phyloP scores from a whole-genome alignment of 257 asterid species.

The Fraxinus pennsylvanica region DNA sequence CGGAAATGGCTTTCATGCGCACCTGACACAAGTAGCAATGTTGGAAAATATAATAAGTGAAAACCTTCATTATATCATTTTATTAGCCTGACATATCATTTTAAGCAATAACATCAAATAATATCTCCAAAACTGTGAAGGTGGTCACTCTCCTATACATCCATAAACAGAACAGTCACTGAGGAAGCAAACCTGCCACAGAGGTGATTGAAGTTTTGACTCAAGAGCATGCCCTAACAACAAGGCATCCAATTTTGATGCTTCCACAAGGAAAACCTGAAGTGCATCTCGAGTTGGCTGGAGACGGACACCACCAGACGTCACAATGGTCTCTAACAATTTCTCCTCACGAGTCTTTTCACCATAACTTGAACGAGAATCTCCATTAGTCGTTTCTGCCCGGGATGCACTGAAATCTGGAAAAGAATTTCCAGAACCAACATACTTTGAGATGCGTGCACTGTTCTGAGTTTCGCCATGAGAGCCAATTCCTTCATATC shows the following conservation, averaged over 20 bases:
- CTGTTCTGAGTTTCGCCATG: slow-evolving; percentile 44
- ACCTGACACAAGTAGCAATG: slow-evolving; percentile 53
- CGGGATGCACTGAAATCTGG: slow-evolving; percentile 58
- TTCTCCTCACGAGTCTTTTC: slow-evolving; percentile 83
- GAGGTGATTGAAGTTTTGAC: slow-evolving; percentile 71
- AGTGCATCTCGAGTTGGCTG: slow-evolving; percentile 96
- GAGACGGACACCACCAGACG: slow-evolving; percentile 91
- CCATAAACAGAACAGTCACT: slow-evolving; percentile 20
- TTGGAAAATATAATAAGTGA: slow-evolving; percentile 15
- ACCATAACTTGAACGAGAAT: slow-evolving; percentile 42
- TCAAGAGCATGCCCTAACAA: slow-evolving; percentile 73
- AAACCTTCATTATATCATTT: not conserved
- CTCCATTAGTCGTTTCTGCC: slow-evolving; percentile 51
- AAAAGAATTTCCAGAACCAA: slow-evolving; percentile 71
- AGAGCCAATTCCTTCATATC: slow-evolving; percentile 56
- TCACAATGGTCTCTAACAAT: slow-evolving; percentile 80
- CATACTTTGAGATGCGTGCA: slow-evolving; percentile 57
- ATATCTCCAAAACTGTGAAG: slow-evolving; percentile 13
- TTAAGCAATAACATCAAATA: slow-evolving; percentile 14
- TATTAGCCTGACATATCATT: not conserved
- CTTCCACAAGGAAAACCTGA: slow-evolving; percentile 72
- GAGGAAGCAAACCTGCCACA: slow-evolving; percentile 80
- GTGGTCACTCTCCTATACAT: slow-evolving; percentile 15
- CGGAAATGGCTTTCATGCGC: slow-evolving; percentile 87
- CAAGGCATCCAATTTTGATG: slow-evolving; percentile 67